Evolutionary conservation across 768 basidiomycete genomes (phyloP).

Genomic region (Sporobolomyces roseus): DNA sequence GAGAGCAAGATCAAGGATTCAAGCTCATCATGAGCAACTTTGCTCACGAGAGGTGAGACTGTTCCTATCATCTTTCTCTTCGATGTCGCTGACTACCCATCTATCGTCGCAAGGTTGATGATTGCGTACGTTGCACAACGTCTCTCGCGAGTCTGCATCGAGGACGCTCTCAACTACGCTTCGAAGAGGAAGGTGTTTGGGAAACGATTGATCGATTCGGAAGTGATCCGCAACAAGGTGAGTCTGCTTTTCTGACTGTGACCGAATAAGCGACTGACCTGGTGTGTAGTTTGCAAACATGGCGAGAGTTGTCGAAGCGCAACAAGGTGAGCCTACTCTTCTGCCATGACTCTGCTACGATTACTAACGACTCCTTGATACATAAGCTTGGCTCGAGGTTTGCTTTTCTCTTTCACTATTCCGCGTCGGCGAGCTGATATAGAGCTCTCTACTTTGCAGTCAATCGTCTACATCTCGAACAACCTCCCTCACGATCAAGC

Average conservation of each 20-base stretch:
- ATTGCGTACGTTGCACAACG: slow-evolving; percentile 24
- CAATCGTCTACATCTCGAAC: slow-evolving; percentile 37
- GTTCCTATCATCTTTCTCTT: too few species aligned
- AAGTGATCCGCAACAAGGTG: slow-evolving; percentile 44
- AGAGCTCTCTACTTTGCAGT: neutral
- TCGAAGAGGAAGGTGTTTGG: slow-evolving; percentile 38
- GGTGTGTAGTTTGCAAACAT: slow-evolving; percentile 40
- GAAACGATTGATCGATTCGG: slow-evolving; percentile 38
- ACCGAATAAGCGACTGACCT: neutral
- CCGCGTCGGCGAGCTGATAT: neutral
- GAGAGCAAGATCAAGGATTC: slow-evolving; percentile 45
- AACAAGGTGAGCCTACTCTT: too few species aligned
- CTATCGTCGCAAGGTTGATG: slow-evolving; percentile 33
- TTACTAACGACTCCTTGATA: too few species aligned
- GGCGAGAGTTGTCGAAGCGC: slow-evolving; percentile 36
- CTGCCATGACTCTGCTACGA: too few species aligned
- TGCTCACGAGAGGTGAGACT: too few species aligned
- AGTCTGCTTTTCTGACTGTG: neutral
- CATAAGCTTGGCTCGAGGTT: slow-evolving; percentile 45
- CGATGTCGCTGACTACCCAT: too few species aligned
- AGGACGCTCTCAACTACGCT: slow-evolving; percentile 41
- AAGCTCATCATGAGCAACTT: slow-evolving; percentile 45
- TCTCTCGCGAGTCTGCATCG: slow-evolving; percentile 39
- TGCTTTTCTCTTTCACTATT: too few species aligned
- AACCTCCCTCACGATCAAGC: slow-evolving; percentile 33